Percentiles rank a stretch among this genome's conserved stretches.
These are phyloP conservation scores for Amaranthus tricolor DNA, from an alignment of 179 eudicot species.

Conservation along the genomic window DNA sequence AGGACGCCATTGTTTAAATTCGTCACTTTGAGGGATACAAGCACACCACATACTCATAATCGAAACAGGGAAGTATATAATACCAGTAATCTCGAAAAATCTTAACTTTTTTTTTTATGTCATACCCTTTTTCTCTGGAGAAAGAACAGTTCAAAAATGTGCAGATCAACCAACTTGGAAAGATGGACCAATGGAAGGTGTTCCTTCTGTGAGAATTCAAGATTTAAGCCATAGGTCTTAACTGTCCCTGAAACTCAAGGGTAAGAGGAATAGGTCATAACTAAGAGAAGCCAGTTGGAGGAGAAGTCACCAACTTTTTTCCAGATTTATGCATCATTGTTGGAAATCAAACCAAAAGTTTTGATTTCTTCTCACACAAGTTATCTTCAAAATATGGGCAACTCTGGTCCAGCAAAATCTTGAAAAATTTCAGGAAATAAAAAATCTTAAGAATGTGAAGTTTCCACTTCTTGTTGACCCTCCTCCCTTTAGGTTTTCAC, in stretches of 20 bases:
- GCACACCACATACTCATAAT: neutral
- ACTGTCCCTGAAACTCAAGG: neutral
- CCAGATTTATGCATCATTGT: neutral
- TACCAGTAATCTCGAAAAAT: neutral
- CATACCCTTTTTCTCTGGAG: conserved; percentile 16
- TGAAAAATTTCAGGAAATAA: conserved; percentile 2
- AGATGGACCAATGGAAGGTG: neutral
- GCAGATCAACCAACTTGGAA: conserved; percentile 23
- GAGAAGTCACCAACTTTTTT: conserved; percentile 40
- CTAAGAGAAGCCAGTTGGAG: conserved; percentile 32
- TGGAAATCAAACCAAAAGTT: conserved; percentile 11
- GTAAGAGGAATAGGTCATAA: conserved; percentile 1
- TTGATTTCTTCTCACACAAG: conserved; percentile 15
- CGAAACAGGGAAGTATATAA: neutral
- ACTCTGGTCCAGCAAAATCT: conserved; percentile 5
- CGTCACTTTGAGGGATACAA: conserved; percentile 1
- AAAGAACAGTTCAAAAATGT: neutral
- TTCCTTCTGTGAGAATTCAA: conserved; percentile 19
- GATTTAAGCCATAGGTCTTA: conserved; percentile 4
- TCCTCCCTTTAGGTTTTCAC: neutral
- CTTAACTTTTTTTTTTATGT: neutral
- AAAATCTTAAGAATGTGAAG: neutral
- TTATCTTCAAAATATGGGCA: conserved; percentile 14
- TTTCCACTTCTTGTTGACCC: neutral
- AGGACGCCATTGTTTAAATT: conserved; percentile 33